Evolutionary conservation across 257 asterid species (phyloP), one percentile per base, ranked within the genome.

Genomic region (Linaria vulgaris): DNA sequence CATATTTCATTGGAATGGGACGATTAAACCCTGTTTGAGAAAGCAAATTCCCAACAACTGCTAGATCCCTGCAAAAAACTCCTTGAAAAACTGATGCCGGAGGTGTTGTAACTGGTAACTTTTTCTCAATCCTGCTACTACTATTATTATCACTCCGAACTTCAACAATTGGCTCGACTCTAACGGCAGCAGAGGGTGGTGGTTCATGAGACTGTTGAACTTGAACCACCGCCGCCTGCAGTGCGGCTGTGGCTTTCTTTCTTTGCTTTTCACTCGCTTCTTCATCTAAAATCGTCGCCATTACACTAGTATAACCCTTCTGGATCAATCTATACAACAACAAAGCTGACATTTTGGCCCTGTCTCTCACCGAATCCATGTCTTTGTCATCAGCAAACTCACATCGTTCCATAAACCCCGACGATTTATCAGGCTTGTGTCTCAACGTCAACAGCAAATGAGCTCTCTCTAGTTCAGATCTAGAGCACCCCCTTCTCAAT

Each of bases 381-480:
- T 88, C 96, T 19, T 77, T 67, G 21, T 86, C 97, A 22, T 92
- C 95, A 0, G 87, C 82, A 61, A 88, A 85, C 72, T 92, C 95
- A 27, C 97, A 92, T 57, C 86, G 66, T 31, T 92, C 98, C 1
- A 89, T 79, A 68, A 89, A 92, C 30, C 84, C 54, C 0, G 80
- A 83, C 0, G 87, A 90, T 44, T 82, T 88, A 51, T 92, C 98
- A 0, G 97, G 96, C 80, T 88, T 92, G 83, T 86, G 97, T 62
- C 81, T 85, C 44, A 92, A 64, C 1, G 83, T 78, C 62, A 92
- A 69, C 54, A 92, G 76, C 83, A 92, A 63, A 79, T 92, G 97
- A 0, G 96, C 96, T 73, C 96, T 74, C 37, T 85, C 95, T 0
- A 92, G 51, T 63, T 92, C 98, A 27, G 97, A 83, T 75, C 84